A percentile compares a stretch with the other conserved stretches of the same genome.
Conservation (phyloP, 139 green algal species). For the Edaphochlamys debaryana region DNA sequence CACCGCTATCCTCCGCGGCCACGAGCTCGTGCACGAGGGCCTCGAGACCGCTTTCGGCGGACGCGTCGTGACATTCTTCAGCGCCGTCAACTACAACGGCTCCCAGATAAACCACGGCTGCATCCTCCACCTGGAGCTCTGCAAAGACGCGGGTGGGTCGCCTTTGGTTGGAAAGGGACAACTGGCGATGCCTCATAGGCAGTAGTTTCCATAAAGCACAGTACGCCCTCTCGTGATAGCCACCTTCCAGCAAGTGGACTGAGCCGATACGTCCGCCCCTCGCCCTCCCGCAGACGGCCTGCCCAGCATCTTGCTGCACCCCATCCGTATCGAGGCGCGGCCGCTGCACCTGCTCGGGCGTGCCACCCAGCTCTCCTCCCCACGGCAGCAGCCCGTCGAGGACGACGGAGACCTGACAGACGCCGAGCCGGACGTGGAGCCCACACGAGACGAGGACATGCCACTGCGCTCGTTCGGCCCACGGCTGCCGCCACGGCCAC, state of each 20-base stretch:
- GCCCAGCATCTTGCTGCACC: not conserved
- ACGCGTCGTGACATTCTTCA: slow-evolving; percentile 16
- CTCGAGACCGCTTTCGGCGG: not conserved
- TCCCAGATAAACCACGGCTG: not conserved
- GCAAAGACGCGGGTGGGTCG: not conserved
- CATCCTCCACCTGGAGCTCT: slow-evolving; percentile 6
- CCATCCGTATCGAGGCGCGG: slow-evolving; percentile 1
- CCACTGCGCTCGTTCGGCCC: no score
- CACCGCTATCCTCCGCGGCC: slow-evolving; percentile 13
- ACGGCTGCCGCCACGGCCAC: no score
- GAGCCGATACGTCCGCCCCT: not conserved
- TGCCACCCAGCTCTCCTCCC: no score
- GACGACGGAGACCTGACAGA: no score
- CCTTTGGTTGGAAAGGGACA: not conserved
- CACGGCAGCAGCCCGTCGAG: no score
- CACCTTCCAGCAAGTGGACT: not conserved
- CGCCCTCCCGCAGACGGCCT: not conserved
- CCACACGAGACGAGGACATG: no score
- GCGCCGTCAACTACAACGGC: slow-evolving; percentile 10
- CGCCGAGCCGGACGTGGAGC: no score
- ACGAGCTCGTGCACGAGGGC: slow-evolving; percentile 14
- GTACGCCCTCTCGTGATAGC: not conserved
- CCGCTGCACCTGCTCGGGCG: no score
- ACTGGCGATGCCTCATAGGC: not conserved
- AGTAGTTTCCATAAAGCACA: not conserved